Evolutionary conservation across 1,139 yeast species (phyloP).

Genomic region (Pichia sp.): DNA sequence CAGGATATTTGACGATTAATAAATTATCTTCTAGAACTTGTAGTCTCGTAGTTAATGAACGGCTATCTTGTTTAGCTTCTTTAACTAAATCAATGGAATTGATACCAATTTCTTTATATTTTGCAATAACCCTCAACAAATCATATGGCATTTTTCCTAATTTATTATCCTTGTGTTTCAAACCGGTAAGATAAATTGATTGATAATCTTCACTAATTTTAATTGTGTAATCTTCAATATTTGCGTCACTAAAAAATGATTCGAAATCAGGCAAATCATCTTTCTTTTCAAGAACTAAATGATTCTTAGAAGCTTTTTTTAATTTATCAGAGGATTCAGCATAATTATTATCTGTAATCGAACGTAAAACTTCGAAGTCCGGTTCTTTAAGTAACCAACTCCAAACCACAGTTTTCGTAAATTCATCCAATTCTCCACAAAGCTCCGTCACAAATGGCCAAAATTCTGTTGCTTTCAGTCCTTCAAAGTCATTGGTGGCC

Average conservation of each 20-base stretch:
- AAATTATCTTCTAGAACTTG: slow-evolving; percentile 46
- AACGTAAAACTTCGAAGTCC: slow-evolving; percentile 15
- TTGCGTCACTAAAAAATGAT: slow-evolving; percentile 5
- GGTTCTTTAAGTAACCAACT: slow-evolving; percentile 29
- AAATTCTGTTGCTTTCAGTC: slow-evolving; percentile 26
- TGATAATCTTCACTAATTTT: slow-evolving; percentile 35
- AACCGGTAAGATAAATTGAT: slow-evolving; percentile 38
- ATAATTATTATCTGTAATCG: background rate
- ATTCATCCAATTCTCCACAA: slow-evolving; percentile 22
- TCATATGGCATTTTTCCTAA: slow-evolving; percentile 40
- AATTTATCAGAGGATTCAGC: background rate
- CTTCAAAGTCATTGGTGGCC: slow-evolving; percentile 29
- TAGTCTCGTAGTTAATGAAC: slow-evolving; percentile 60
- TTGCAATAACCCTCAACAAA: slow-evolving; percentile 44
- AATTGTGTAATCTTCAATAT: slow-evolving; percentile 19
- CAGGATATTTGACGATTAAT: slow-evolving; percentile 37
- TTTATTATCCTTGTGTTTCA: slow-evolving; percentile 34
- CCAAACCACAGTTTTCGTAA: slow-evolving; percentile 30
- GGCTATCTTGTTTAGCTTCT: slow-evolving; percentile 60
- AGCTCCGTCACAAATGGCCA: slow-evolving; percentile 28
- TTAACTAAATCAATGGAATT: slow-evolving; percentile 50
- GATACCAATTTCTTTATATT: slow-evolving; percentile 48
- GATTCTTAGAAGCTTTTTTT: background rate
- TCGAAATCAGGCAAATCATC: slow-evolving; percentile 5
- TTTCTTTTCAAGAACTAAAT: background rate